A percentile compares a stretch with the other conserved stretches of the same genome.
phyloP scores from a whole-genome alignment of 2,329 filamentous ascomycete species.

The Parastagonospora avenae region DNA sequence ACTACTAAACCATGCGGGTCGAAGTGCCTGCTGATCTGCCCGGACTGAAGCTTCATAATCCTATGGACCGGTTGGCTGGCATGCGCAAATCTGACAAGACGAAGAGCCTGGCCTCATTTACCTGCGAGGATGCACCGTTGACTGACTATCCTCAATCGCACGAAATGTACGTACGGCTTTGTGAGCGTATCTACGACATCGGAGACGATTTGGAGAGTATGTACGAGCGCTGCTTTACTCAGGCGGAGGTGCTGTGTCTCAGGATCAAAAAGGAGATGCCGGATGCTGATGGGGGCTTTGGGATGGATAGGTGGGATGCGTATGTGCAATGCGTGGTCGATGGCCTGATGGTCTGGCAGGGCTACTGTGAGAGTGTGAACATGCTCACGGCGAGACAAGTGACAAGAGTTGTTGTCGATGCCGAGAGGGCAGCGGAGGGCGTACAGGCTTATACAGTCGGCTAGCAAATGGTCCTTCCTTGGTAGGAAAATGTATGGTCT shows the following conservation, averaged over 20 bases:
- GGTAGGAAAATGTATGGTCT: too few relatives aligned
- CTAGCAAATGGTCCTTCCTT: too few relatives aligned
- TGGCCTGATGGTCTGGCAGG: background rate
- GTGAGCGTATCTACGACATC: background rate
- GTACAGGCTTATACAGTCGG: too few relatives aligned
- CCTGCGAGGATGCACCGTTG: too few relatives aligned
- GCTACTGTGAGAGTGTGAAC: background rate
- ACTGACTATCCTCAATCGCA: too few relatives aligned
- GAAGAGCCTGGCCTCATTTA: too few relatives aligned
- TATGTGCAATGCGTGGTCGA: constrained; percentile 1
- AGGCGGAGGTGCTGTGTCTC: background rate
- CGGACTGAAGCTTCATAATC: background rate
- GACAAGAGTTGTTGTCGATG: too few relatives aligned
- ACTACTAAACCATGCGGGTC: background rate
- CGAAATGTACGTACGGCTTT: background rate
- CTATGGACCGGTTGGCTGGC: background rate
- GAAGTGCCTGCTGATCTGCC: too few relatives aligned
- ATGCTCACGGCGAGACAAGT: too few relatives aligned
- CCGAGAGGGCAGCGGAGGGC: too few relatives aligned
- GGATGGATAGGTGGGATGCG: background rate
- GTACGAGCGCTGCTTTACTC: background rate
- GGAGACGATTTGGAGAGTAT: background rate
- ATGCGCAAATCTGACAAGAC: background rate
- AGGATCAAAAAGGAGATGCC: background rate
- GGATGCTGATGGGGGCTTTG: background rate